Evolutionary conservation across 2,329 filamentous ascomycete genomes (phyloP), one percentile per base, ranked within the genome.

Genomic region (Aspergillus nomiae): DNA sequence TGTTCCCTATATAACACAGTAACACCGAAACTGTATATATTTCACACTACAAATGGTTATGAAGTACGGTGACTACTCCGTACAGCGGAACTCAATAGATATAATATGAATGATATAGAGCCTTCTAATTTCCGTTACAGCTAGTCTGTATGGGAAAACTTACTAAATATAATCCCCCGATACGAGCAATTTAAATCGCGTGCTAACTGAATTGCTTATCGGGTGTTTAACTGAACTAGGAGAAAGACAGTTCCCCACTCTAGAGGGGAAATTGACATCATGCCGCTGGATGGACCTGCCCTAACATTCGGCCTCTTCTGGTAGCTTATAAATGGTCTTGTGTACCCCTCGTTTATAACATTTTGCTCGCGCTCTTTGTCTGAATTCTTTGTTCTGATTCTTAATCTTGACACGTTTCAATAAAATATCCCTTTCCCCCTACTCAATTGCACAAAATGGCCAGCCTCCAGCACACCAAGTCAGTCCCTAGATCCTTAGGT

Each of bases 381-480:
- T 45, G 3, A 51, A 34, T 48, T 43, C 21, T 1, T 61, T 38
- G 26, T 55, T n/a, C 34, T 58, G 9, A 48, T 48, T 32, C n/a
- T 41, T 24, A 16, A 34, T 32, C 28, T 9, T 34, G 8, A 41
- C 38, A 24, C 32, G n/a, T 50, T 53, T n/a, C 28, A 59, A 32
- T 43, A 19, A n/a, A 55, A 36, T 45, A 30, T 56, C 21, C 26
- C n/a, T 38, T 57, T 24, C 16, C 28, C 45, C n/a, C 34, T 32
- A 26, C n/a, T 53, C 38, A 46, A 56, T 41, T 56, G 51, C 60
- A 24, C 67, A 73, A 68, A 53, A 75, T 75, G 72, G 71, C 72
- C 36, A 66, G 62, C 58, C 63, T 68, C 34, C 63, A 74, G 56
- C 61, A 74, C 61, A 75, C 72, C 60, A 73, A 75, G 73, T 75